Base-by-base conservation (phyloP, 495 filamentous ascomycete genomes). In the Xylaria venustula region DNA sequence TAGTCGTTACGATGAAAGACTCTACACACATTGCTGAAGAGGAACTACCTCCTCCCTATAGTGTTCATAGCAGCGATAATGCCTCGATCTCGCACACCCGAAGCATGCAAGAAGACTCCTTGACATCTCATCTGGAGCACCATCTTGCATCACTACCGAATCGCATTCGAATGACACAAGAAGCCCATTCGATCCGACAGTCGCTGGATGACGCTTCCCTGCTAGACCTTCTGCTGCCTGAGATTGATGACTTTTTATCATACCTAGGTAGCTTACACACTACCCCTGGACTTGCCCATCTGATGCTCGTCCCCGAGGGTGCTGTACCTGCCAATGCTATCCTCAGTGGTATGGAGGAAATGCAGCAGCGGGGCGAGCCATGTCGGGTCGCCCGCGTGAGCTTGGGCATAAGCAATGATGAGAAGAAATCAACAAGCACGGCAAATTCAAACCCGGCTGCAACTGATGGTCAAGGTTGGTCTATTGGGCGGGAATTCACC, bases 101-200 rank as follows among this genome's bases (percentile, higher is more conserved):
- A 15, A 15, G 6, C n/a, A n/a, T 42, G n/a, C 28, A 25, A 34
- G 42, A 41, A 23, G 60, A 46, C 12, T 53, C 64, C 17, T 47
- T 68, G 25, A 67, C 72, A 37, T 75, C 72, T 42, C 67, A 74
- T 12, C 63, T 79, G n/a, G 71, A 75, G 23, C 52, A 63, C 5
- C 75, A 81, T 65, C 66, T 81, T 11, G 45, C 58, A 8, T 68
- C 72, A 12, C 71, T 81, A 1, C 75, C 77, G 25, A 59, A 61
- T 7, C 74, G 71, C 20, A 74, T 81, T 51, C 72, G 70, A 36
- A 42, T 52, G n/a, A 64, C 67, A 2, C 70, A 75, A 19, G 60
- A 69, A 46, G 68, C 65, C 6, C 70, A 55, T 0, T 73, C 63
- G 1, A 60, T 61, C 20, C 75, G 73, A 40, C 70, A 74, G 44